Evolutionary conservation across 1,139 yeast species (phyloP), one percentile per base, ranked within the genome.

Genomic region (Kazachstania sp.): DNA sequence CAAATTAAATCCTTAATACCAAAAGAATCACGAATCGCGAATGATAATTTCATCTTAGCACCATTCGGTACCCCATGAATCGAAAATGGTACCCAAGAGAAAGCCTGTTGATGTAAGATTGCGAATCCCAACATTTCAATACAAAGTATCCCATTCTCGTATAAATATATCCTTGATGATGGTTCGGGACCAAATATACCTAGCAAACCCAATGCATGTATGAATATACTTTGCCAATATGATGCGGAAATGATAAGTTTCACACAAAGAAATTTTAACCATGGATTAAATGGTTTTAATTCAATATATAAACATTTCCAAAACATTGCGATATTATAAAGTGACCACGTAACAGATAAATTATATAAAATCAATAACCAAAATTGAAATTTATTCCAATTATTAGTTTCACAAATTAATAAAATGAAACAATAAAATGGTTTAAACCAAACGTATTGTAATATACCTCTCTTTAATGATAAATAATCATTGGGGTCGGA

Each of bases 371-470:
- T 55, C 4, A 84, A 4, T 77, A 72, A 31, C 82, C 57, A 36
- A 36, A 54, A 46, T 47, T 58, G 53, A n/a, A 56, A 41, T 5
- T 45, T 43, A 18, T 53, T 41, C 39, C 55, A 50, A 0, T 81
- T 81, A 18, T 74, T 55, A 0, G 75, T 54, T 52, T 80, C 79
- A 43, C 77, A 69, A 3, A 83, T 50, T 1, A 83, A 66, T 2
- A 78, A 77, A 1, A 77, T 68, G 16, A 80, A 54, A 55, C 88
- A 84, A 18, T 87, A 73, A 30, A 86, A 55, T 0, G 97, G 97
- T 60, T 94, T 90, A 51, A 90, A 67, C 97, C 97, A 92, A 7
- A 92, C 96, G 60, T 92, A 92, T 66, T 92, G 99, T 47, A 92
- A 69, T 9, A 92, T 83, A 1, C 95, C 95, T 53, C 96, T 71